Evolutionary conservation across 306 rosid genomes (phyloP).

Genomic region (Ziziphus jujuba): DNA sequence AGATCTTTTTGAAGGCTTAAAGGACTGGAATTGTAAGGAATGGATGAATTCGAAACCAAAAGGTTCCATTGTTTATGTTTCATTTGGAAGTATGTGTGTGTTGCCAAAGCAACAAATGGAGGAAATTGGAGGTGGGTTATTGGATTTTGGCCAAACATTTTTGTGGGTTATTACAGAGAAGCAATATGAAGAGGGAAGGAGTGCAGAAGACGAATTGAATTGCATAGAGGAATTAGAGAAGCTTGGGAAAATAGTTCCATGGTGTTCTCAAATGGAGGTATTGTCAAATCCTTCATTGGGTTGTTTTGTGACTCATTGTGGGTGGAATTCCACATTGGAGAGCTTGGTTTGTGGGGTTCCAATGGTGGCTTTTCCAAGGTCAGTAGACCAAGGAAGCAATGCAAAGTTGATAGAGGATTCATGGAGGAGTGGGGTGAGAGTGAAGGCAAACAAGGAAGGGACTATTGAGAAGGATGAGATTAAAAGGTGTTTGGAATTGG

Average conservation of each 20-base stretch:
- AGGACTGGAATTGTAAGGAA: slow-evolving; percentile 11
- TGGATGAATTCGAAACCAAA: slow-evolving; percentile 55
- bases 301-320: slow-evolving; percentile 38
- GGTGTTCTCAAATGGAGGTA: slow-evolving; percentile 36
- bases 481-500: slow-evolving; percentile 33
- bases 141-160: slow-evolving; percentile 40
- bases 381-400: slow-evolving; percentile 30
- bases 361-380: slow-evolving; percentile 25
- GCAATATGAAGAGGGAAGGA: background rate
- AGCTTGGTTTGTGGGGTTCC: slow-evolving; percentile 33
- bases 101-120: slow-evolving; percentile 45
- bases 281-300: slow-evolving; percentile 23
- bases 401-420: slow-evolving; percentile 36
- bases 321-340: slow-evolving; percentile 39
- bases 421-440: slow-evolving; percentile 36
- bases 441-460: slow-evolving; percentile 13
- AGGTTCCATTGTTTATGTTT: slow-evolving; percentile 48
- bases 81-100: slow-evolving; percentile 53
- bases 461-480: slow-evolving; percentile 22
- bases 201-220: background rate
- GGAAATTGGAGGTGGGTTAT: slow-evolving; percentile 52
- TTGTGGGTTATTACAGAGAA: slow-evolving; percentile 55
- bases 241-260: slow-evolving; percentile 31
- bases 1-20: slow-evolving; percentile 24
- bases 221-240: slow-evolving; percentile 10